Percentiles rank a stretch among this genome's conserved stretches.
Conservation (phyloP, 164 flowering plant species). For the Umbellularia californica region DNA sequence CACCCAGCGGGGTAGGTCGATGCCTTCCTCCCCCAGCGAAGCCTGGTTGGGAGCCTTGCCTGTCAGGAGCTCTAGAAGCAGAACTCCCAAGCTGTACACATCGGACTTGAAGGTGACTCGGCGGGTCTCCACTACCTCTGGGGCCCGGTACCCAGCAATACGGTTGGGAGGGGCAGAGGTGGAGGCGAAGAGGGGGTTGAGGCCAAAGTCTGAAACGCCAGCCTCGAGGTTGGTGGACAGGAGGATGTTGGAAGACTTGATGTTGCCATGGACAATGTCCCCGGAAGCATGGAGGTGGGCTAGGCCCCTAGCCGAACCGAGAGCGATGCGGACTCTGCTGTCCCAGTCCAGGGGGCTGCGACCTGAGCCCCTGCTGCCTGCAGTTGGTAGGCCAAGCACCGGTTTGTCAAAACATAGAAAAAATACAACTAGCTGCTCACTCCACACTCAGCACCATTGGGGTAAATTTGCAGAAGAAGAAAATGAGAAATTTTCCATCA, state of each 20-base stretch:
- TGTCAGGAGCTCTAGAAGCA: constrained; percentile 75
- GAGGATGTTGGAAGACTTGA: constrained; percentile 89
- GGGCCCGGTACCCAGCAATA: constrained; percentile 89
- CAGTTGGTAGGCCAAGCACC: no score
- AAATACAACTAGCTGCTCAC: no score
- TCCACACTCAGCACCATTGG: no score
- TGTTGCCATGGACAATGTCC: constrained; percentile 81
- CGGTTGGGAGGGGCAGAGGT: constrained; percentile 52
- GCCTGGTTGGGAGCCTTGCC: constrained; percentile 96
- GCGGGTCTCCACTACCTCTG: constrained; percentile 83
- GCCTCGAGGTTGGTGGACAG: constrained; percentile 59
- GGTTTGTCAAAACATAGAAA: no score
- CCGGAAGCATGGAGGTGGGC: constrained; percentile 71
- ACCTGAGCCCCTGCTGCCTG: constrained; percentile 97
- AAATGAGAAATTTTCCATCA: no score
- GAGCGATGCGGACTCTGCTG: constrained; percentile 72
- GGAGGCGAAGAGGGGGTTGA: constrained; percentile 60
- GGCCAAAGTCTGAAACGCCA: constrained; percentile 67
- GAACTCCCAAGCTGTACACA: constrained; percentile 90
- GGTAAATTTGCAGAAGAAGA: no score
- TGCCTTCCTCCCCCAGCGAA: constrained; percentile 85
- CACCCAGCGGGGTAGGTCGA: constrained; percentile 96
- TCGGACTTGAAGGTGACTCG: constrained; percentile 79
- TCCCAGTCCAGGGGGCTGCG: constrained; percentile 93
- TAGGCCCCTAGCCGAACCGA: constrained; percentile 62